Percentiles rank a stretch among this genome's conserved stretches.
phyloP scores from a whole-genome alignment of 1,139 yeast species.

The Sugiyamaella paludigena region DNA sequence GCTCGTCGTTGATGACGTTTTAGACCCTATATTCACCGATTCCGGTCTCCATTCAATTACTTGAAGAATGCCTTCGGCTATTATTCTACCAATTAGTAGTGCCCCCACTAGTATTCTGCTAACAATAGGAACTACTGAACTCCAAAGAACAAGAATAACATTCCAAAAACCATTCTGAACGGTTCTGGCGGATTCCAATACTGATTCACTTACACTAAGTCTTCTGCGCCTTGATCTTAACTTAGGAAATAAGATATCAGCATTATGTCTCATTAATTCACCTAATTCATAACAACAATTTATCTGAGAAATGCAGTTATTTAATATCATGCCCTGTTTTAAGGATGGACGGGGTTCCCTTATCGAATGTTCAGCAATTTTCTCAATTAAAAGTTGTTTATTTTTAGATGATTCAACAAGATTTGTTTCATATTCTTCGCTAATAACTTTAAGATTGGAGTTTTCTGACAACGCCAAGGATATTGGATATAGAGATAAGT shows the following conservation, averaged over 20 bases:
- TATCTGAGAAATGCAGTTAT: conserved; percentile 34
- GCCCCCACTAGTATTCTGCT: conserved; percentile 20
- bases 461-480: conserved; percentile 55
- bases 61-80: conserved; percentile 39
- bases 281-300: conserved; percentile 38
- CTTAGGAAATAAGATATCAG: conserved; percentile 32
- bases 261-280: conserved; percentile 30
- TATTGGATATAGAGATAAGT: conserved; percentile 72
- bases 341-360: conserved; percentile 7
- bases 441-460: conserved; percentile 29
- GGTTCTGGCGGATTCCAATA: conserved; percentile 29
- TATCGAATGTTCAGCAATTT: conserved; percentile 24
- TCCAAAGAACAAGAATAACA: conserved; percentile 17
- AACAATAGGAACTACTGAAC: conserved; percentile 16
- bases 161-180: conserved; percentile 25
- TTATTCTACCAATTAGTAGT: conserved; percentile 25
- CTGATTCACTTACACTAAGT: conserved; percentile 29
- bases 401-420: conserved; percentile 28
- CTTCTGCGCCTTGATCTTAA: conserved; percentile 23
- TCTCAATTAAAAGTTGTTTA: conserved; percentile 23
- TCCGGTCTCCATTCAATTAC: conserved; percentile 40
- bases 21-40: conserved; percentile 14
- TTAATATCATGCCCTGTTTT: conserved; percentile 19
- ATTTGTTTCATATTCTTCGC: conserved; percentile 34
- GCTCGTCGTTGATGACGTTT: background rate